Conservation (phyloP, 495 filamentous ascomycete species). For the Penicillium psychrofluorescens region DNA sequence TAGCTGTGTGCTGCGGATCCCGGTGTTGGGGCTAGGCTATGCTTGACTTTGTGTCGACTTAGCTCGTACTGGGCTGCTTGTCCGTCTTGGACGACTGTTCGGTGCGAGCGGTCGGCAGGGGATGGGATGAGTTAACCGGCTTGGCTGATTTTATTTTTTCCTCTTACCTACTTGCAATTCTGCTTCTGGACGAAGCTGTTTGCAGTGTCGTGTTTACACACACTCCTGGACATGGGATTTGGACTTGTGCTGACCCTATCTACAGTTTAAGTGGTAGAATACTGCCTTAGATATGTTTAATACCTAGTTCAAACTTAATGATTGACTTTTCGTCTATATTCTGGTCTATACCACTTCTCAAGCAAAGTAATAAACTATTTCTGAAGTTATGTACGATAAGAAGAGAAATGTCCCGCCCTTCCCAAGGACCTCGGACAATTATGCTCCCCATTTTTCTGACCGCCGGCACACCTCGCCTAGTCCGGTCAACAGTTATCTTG, state of each 20-base stretch:
- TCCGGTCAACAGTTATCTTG: too few species aligned
- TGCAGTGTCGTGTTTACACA: background rate
- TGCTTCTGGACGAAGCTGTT: conserved; percentile 4
- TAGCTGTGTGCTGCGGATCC: conserved; percentile 5
- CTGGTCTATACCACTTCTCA: background rate
- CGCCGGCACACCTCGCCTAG: too few species aligned
- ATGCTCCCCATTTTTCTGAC: background rate
- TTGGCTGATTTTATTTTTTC: conserved; percentile 49
- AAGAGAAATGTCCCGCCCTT: background rate
- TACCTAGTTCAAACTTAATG: too few species aligned
- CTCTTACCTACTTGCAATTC: conserved; percentile 3
- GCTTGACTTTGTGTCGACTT: conserved; percentile 36
- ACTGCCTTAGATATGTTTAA: too few species aligned
- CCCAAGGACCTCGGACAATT: background rate
- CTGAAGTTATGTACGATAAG: conserved; percentile 10
- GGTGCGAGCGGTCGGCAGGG: conserved; percentile 39
- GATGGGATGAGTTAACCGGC: conserved; percentile 59
- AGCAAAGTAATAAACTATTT: conserved; percentile 6
- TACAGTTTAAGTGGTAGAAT: background rate
- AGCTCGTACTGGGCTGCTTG: conserved; percentile 21
- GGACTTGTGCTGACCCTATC: conserved; percentile 11
- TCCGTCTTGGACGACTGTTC: conserved; percentile 50
- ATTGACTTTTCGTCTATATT: background rate
- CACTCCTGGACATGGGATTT: background rate
- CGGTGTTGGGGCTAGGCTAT: conserved; percentile 35